Evolutionary conservation across 208 protist genomes (phyloP).

Genomic region (Plasmodiophora brassicae): DNA sequence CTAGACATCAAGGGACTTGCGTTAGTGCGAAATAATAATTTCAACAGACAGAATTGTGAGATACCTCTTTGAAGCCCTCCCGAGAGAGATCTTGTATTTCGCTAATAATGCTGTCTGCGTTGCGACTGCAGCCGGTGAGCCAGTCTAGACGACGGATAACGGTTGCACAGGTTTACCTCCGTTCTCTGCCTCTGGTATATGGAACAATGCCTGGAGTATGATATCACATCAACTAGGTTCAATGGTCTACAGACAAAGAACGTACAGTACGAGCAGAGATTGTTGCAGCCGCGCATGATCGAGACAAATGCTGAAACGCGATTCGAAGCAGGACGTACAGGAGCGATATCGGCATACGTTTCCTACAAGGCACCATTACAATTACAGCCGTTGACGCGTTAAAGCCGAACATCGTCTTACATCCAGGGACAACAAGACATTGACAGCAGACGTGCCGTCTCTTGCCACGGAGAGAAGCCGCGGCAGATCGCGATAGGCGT

Average conservation of each 20-base stretch:
- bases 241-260: conserved; percentile 50
- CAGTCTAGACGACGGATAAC: too few relatives aligned
- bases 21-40: not conserved
- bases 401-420: not conserved
- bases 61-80: not conserved
- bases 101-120: conserved; percentile 43
- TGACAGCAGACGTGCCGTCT: not conserved
- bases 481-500: conserved; percentile 71
- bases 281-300: conserved; percentile 74
- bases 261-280: conserved; percentile 79
- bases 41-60: not conserved
- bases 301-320: conserved; percentile 54
- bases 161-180: too few relatives aligned
- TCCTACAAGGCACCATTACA: not conserved
- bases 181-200: conserved; percentile 67
- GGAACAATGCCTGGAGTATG: conserved; percentile 57
- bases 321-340: conserved; percentile 51
- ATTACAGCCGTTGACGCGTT: not conserved
- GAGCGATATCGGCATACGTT: conserved; percentile 74
- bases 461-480: conserved; percentile 53
- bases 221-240: not conserved
- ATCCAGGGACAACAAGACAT: not conserved
- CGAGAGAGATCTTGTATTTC: conserved; percentile 55
- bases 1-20: conserved; percentile 62
- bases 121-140: too few relatives aligned